Evolutionary conservation across 192 early-diverging fungal genomes (phyloP), one percentile per base, ranked within the genome.

Genomic region (Coemansia sp.): DNA sequence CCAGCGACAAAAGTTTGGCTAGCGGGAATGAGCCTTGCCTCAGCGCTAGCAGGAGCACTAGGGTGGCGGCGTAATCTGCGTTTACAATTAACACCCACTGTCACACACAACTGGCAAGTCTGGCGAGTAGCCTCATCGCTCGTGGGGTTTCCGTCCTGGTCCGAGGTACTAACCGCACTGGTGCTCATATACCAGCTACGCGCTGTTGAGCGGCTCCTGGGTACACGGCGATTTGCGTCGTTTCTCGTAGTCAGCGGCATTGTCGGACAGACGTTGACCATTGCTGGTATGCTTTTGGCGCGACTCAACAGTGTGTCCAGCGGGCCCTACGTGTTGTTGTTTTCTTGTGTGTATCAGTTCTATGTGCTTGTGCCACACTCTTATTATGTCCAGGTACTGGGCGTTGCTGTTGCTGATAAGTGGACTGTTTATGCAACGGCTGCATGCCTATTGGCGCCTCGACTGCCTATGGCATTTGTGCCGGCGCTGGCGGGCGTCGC

Each of bases 1-100:
- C 71, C 71, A 20, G 33, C 38, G 18, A 72, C 73, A 29, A 67
- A 70, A 38, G 49, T 70, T 18, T 75, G 73, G 73, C 33, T 70
- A 33, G 33, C 18, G 10, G 43, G 50, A 2, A 16, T 75, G 16
- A 24, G 62, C 31, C 5, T 34, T 1, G 63, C 66, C n/a, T 58
- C 68, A 13, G 46, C 63, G 5, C 24, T 70, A 3, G 31, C 33
- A 3, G 11, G 27, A 13, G 13, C 40, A 24, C 27, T 65, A 15
- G 43, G 47, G 7, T 69, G 68, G 68, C 50, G 27, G 12, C 64
- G 18, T 13, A 29, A 50, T 15, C 33, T 62, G 43, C 67, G 73
- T 10, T 13, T 75, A 1, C 68, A 64, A 38, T 41, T 75, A 24
- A 44, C 31, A 33, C 63, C 68, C 6, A 33, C 64, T 20, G 24